Percentiles rank a stretch among this genome's conserved stretches.
phyloP scores from a whole-genome alignment of 208 protist species.

The Strigomonas culicis region DNA sequence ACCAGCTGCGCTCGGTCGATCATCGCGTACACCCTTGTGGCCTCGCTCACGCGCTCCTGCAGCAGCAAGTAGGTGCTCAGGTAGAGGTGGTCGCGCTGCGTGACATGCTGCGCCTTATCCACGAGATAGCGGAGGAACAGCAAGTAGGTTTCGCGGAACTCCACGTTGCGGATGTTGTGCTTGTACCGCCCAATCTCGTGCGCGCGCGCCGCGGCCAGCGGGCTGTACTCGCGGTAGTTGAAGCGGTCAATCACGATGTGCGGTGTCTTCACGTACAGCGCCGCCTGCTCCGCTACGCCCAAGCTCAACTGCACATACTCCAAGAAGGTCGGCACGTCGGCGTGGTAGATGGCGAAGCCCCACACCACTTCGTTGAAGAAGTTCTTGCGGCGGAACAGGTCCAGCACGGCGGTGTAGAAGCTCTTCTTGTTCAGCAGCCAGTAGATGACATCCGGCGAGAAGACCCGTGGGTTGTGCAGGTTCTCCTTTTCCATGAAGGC shows the following conservation, averaged over 20 bases:
- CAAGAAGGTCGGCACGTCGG: slow-evolving; percentile 5
- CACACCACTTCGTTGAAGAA: slow-evolving; percentile 14
- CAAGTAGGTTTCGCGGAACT: slow-evolving; percentile 15
- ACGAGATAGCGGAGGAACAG: slow-evolving; percentile 11
- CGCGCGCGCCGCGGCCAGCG: slow-evolving; percentile 13
- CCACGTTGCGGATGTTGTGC: slow-evolving; percentile 19
- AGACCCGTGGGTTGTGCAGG: slow-evolving; percentile 9
- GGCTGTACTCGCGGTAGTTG: slow-evolving; percentile 20
- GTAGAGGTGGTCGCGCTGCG: slow-evolving; percentile 8
- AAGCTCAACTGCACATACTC: slow-evolving; percentile 4
- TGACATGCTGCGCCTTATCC: slow-evolving; percentile 8
- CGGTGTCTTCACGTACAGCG: slow-evolving; percentile 10
- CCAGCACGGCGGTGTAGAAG: slow-evolving; percentile 15
- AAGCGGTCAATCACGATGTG: slow-evolving; percentile 4
- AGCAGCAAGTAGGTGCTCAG: slow-evolving; percentile 14
- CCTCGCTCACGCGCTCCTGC: slow-evolving; percentile 18
- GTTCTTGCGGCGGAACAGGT: neutral
- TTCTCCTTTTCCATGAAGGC: slow-evolving; percentile 14
- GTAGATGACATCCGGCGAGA: slow-evolving; percentile 10
- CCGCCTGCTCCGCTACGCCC: neutral
- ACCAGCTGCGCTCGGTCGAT: neutral
- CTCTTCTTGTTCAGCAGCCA: slow-evolving; percentile 9
- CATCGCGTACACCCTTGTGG: neutral
- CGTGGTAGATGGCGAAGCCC: slow-evolving; percentile 17
- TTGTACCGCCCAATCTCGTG: slow-evolving; percentile 17